Evolutionary conservation across 2,329 filamentous ascomycete species (phyloP), one percentile per base, ranked within the genome.

Genomic region (Daldinia sp.): DNA sequence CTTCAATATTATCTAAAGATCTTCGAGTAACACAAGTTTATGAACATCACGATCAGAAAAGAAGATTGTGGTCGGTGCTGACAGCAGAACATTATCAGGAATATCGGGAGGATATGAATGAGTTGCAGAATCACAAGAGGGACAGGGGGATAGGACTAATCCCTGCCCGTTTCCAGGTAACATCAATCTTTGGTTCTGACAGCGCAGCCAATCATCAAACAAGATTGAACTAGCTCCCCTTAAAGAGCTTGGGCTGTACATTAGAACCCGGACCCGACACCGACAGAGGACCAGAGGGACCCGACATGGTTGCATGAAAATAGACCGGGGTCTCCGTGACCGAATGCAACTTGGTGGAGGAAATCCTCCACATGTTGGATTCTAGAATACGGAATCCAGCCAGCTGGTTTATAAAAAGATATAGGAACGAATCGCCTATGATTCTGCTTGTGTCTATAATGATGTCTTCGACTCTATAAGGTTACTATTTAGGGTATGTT

Each of bases 71-170:
- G 56, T 55, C 58, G 46, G 26, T 62, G 63, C 63, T 64, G 59
- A 66, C 53, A 44, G 59, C 53, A 57, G 53, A 37, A 35, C n/a
- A 65, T 42, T 60, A 60, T 39, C 26, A 54, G 28, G 20, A 63
- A 63, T 18, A 51, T 55, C 26, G 65, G 60, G 50, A 44, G 39
- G 48, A 68, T 70, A 68, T 70, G 63, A 67, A 70, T 68, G 53
- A 30, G 46, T 44, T 67, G 53, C 54, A 58, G 57, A 60, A 64
- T 66, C 64, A 64, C 51, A 65, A 61, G 61, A 59, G 55, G 59
- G 65, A 63, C 54, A 63, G 53, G 46, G 53, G 53, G 46, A 60
- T 68, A 46, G 35, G 42, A 65, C 18, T 42, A 50, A 63, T 60
- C 65, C 44, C n/a, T 50, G 46, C 13, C 2, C 39, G 28, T 68